These are phyloP conservation scores for Boletus rubescentipes DNA, from an alignment of 768 basidiomycete genomes.

Conservation along the genomic window DNA sequence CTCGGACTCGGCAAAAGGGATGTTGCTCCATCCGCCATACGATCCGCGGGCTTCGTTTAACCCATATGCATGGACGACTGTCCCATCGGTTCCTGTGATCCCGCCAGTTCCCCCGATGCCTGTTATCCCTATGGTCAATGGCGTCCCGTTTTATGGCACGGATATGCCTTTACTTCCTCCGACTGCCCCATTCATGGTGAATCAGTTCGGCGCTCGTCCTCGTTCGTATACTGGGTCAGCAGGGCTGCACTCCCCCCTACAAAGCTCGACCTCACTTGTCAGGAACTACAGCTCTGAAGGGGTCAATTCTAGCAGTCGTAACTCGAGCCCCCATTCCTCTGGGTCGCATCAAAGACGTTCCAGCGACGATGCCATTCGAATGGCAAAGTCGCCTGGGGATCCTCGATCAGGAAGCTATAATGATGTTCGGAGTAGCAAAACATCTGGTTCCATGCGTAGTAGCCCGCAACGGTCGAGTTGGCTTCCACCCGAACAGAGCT, in stretches of 20 bases:
- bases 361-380: slow-evolving; percentile 30
- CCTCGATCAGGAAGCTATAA: slow-evolving; percentile 16
- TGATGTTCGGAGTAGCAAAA: slow-evolving; percentile 15
- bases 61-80: slow-evolving; percentile 29
- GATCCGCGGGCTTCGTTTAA: slow-evolving; percentile 24
- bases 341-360: slow-evolving; percentile 30
- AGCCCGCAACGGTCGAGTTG: slow-evolving; percentile 25
- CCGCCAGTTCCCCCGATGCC: slow-evolving; percentile 41
- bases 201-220: slow-evolving; percentile 47
- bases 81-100: slow-evolving; percentile 21
- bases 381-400: slow-evolving; percentile 9
- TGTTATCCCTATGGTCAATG: slow-evolving; percentile 30
- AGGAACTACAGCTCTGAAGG: slow-evolving; percentile 29
- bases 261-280: slow-evolving; percentile 18
- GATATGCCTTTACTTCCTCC: slow-evolving; percentile 74
- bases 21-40: slow-evolving; percentile 27
- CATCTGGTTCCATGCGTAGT: slow-evolving; percentile 9
- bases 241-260: slow-evolving; percentile 31
- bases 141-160: slow-evolving; percentile 47
- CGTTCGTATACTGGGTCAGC: slow-evolving; percentile 31
- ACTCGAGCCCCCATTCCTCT: slow-evolving; percentile 19
- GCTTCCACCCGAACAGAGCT: slow-evolving; percentile 19
- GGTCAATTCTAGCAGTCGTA: slow-evolving; percentile 15
- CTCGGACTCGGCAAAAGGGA: slow-evolving; percentile 34
- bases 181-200: slow-evolving; percentile 74